A percentile compares a stretch with the other conserved stretches of the same genome.
Evolutionary conservation across 495 filamentous ascomycete genomes (phyloP).

Genomic region (Penicillium diatomitis): DNA sequence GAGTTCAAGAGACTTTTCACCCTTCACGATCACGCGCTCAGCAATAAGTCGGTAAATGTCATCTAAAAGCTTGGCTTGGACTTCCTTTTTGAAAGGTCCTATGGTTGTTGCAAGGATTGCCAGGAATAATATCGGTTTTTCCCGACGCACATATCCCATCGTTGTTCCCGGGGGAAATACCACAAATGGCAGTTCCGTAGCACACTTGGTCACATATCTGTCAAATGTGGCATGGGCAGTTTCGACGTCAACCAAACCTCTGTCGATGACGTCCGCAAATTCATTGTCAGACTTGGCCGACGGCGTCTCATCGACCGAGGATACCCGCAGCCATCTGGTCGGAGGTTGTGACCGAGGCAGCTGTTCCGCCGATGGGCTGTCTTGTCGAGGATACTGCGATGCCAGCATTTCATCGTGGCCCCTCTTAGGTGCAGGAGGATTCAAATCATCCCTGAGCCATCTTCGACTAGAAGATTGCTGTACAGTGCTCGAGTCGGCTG

Average conservation of each 20-base stretch:
- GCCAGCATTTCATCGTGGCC: conserved; percentile 13
- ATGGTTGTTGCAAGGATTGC: conserved; percentile 64
- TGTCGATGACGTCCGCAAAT: conserved; percentile 61
- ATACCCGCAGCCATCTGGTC: conserved; percentile 10
- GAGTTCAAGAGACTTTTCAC: conserved; percentile 78
- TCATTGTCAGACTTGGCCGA: conserved; percentile 18
- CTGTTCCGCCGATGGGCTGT: conserved; percentile 21
- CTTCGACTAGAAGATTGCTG: conserved; percentile 8
- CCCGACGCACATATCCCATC: conserved; percentile 55
- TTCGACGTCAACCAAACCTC: conserved; percentile 53
- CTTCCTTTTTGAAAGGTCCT: conserved; percentile 46
- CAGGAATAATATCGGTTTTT: conserved; percentile 73
- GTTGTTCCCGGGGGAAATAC: conserved; percentile 61
- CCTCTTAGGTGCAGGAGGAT: conserved; percentile 15
- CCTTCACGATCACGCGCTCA: conserved; percentile 62
- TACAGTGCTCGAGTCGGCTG: neutral
- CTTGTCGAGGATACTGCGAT: conserved; percentile 11
- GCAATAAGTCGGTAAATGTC: conserved; percentile 67
- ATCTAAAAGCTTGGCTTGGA: conserved; percentile 53
- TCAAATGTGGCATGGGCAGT: conserved; percentile 56
- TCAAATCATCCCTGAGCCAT: conserved; percentile 6
- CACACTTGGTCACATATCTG: conserved; percentile 61
- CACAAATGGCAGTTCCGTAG: conserved; percentile 65
- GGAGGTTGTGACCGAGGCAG: conserved; percentile 4
- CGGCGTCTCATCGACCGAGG: conserved; percentile 2